Conservation (phyloP, 2,329 filamentous ascomycete genomes). For the Fusarium decemcellulare region DNA sequence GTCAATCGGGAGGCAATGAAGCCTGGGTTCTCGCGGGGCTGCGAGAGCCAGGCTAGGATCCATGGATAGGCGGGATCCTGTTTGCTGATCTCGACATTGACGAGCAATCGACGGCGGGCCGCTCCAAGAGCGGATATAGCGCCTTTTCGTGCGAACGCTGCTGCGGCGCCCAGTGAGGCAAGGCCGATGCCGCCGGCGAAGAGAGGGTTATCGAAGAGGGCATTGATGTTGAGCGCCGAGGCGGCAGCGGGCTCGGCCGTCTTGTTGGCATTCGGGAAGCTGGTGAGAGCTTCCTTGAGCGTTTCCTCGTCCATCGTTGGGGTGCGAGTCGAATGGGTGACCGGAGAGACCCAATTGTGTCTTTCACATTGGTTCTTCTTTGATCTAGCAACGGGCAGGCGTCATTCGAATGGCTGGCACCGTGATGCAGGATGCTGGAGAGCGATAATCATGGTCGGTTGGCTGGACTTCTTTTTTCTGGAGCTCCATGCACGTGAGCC, state of each 20-base stretch:
- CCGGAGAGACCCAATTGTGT: constrained; percentile 9
- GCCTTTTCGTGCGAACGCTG: constrained; percentile 85
- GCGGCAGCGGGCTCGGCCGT: constrained; percentile 48
- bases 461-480: constrained; percentile 26
- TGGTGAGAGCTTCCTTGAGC: constrained; percentile 29
- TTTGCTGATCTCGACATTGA: constrained; percentile 95
- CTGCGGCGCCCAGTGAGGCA: constrained; percentile 85
- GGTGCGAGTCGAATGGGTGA: constrained; percentile 10
- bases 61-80: constrained; percentile 94
- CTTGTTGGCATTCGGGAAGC: constrained; percentile 48
- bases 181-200: constrained; percentile 88
- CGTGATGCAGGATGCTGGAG: constrained; percentile 5
- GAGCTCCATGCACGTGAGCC: constrained; percentile 31
- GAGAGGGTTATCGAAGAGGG: constrained; percentile 74
- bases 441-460: not conserved
- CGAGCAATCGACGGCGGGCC: constrained; percentile 86
- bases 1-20: constrained; percentile 72
- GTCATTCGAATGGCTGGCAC: constrained; percentile 8
- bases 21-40: constrained; percentile 77
- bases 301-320: constrained; percentile 38
- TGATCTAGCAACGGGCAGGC: not conserved
- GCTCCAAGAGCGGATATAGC: constrained; percentile 79
- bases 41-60: constrained; percentile 94
- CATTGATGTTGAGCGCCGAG: constrained; percentile 65
- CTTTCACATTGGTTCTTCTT: constrained; percentile 25